Evolutionary conservation across 1,284 basidiomycete species (phyloP).

Genomic region (Heterobasidion irregulare): DNA sequence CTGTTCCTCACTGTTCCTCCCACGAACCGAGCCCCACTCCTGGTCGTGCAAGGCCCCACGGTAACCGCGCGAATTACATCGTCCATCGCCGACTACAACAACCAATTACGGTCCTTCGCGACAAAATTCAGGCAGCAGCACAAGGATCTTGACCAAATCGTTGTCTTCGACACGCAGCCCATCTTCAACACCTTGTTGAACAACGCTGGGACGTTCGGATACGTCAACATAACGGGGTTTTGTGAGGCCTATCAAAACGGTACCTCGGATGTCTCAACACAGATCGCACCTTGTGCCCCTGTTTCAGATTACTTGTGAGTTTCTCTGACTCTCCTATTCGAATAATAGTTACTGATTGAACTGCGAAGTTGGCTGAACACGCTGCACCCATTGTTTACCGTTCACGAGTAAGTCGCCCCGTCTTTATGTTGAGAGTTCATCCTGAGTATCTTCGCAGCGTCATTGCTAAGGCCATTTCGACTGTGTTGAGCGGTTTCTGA

Average conservation of each 20-base stretch:
- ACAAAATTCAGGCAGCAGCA: slow-evolving; percentile 33
- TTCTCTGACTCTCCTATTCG: background rate
- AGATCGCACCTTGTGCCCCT: slow-evolving; percentile 48
- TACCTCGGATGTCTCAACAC: slow-evolving; percentile 39
- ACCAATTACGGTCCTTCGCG: slow-evolving; percentile 31
- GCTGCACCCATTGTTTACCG: slow-evolving; percentile 20
- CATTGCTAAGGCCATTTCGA: background rate
- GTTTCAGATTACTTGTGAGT: slow-evolving; percentile 59
- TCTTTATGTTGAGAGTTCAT: background rate
- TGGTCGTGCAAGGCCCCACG: slow-evolving; percentile 37
- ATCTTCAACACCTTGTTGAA: slow-evolving; percentile 52
- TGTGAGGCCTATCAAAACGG: slow-evolving; percentile 54
- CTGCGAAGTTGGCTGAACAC: slow-evolving; percentile 20
- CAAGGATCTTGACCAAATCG: slow-evolving; percentile 31
- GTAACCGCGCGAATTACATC: slow-evolving; percentile 28
- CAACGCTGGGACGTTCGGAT: slow-evolving; percentile 41
- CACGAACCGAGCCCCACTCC: slow-evolving; percentile 48
- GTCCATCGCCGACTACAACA: slow-evolving; percentile 43
- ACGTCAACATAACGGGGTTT: slow-evolving; percentile 49
- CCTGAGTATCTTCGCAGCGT: background rate
- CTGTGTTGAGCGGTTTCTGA: background rate
- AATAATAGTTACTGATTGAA: slow-evolving; percentile 2
- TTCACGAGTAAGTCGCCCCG: slow-evolving; percentile 18
- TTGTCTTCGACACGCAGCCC: slow-evolving; percentile 46
- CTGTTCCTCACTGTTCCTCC: slow-evolving; percentile 63